phyloP scores from a whole-genome alignment of 1,284 basidiomycete genomes.

The Veloboletus limbatus region DNA sequence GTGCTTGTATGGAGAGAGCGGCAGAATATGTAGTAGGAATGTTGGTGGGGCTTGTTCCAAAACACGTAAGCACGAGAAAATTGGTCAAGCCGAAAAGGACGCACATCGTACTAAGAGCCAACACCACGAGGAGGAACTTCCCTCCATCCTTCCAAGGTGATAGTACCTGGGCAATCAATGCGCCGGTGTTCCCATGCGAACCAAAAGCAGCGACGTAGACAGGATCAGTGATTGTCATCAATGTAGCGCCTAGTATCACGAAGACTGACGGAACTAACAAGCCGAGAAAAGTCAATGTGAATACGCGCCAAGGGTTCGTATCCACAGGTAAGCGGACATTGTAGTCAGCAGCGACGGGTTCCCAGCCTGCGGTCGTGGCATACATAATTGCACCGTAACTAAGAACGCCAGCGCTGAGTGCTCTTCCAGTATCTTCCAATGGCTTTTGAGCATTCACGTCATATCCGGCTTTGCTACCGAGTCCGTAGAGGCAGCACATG shows the following conservation, averaged over 20 bases:
- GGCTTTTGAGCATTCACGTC: slow-evolving; percentile 46
- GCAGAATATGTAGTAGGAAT: slow-evolving; percentile 61
- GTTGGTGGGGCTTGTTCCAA: slow-evolving; percentile 46
- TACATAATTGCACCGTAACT: slow-evolving; percentile 60
- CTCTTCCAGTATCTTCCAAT: slow-evolving; percentile 44
- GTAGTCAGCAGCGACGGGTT: slow-evolving; percentile 53
- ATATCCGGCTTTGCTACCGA: slow-evolving; percentile 51
- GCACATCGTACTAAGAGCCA: slow-evolving; percentile 53
- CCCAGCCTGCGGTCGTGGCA: slow-evolving; percentile 50
- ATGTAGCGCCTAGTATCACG: slow-evolving; percentile 51
- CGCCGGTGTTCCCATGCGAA: slow-evolving; percentile 47
- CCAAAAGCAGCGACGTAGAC: slow-evolving; percentile 49
- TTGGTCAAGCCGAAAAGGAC: slow-evolving; percentile 13
- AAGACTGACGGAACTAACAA: slow-evolving; percentile 56
- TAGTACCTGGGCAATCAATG: slow-evolving; percentile 42
- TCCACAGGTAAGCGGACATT: slow-evolving; percentile 50
- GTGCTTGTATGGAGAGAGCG: slow-evolving; percentile 53
- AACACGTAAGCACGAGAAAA: background rate
- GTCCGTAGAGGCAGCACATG: slow-evolving; percentile 54
- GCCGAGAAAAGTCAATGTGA: slow-evolving; percentile 54
- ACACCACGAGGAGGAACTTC: slow-evolving; percentile 56
- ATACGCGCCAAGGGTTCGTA: slow-evolving; percentile 46
- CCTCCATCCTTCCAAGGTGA: slow-evolving; percentile 51
- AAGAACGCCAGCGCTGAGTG: slow-evolving; percentile 47
- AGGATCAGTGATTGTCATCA: slow-evolving; percentile 56